Conservation (phyloP, 805 yeast genomes). For the Myxozyma neglecta region DNA sequence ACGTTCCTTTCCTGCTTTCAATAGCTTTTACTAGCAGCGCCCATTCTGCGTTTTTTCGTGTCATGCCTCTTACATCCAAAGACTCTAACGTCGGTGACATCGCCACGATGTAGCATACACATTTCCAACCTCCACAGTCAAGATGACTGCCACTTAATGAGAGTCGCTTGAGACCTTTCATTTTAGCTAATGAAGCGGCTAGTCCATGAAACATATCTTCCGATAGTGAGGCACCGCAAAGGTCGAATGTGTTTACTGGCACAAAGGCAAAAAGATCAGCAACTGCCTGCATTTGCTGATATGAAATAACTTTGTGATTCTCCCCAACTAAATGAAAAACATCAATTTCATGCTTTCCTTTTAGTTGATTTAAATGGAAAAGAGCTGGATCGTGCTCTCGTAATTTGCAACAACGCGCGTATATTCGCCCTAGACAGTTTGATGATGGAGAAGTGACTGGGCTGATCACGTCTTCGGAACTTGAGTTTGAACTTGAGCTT, state of each 20-base stretch:
- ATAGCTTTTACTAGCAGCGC: slow-evolving; percentile 14
- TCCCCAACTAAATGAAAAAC: slow-evolving; percentile 2
- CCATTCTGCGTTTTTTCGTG: slow-evolving; percentile 24
- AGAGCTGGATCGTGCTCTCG: slow-evolving; percentile 25
- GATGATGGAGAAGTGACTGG: neutral
- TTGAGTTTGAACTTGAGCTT: neutral
- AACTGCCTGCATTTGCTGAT: slow-evolving; percentile 20
- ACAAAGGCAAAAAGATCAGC: slow-evolving; percentile 28
- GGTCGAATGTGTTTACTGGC: slow-evolving; percentile 9
- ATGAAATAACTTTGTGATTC: neutral
- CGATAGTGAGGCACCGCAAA: slow-evolving; percentile 5
- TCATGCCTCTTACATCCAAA: slow-evolving; percentile 16
- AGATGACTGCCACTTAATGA: slow-evolving; percentile 6
- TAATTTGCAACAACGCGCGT: slow-evolving; percentile 30
- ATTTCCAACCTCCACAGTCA: slow-evolving; percentile 17
- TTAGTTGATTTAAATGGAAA: slow-evolving; percentile 11
- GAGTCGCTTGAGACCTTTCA: slow-evolving; percentile 1
- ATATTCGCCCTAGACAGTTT: slow-evolving; percentile 16
- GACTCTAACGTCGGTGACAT: slow-evolving; percentile 14
- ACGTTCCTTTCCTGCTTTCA: slow-evolving; percentile 7
- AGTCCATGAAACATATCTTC: slow-evolving; percentile 16
- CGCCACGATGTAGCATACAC: slow-evolving; percentile 24
- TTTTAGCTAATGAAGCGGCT: slow-evolving; percentile 12
- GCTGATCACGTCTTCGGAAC: neutral
- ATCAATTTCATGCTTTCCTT: slow-evolving; percentile 16